These are phyloP conservation scores for Lentithecium fluviatile DNA, from an alignment of 495 filamentous ascomycete species.

Conservation along the genomic window DNA sequence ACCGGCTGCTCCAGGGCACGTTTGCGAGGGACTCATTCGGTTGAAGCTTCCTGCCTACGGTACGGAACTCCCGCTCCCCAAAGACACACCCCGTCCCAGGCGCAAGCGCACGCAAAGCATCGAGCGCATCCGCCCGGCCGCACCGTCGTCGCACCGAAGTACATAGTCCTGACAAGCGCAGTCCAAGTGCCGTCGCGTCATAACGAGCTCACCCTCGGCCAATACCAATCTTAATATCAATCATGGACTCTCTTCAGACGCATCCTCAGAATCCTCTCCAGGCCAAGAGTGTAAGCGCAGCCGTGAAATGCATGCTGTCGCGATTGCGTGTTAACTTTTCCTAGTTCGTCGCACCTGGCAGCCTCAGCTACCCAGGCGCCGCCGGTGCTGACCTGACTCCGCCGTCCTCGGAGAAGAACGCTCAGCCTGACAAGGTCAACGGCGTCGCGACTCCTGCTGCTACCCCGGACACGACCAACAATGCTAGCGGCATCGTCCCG, in stretches of 20 bases:
- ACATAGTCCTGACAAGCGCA: neutral
- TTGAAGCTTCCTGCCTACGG: slow-evolving; percentile 92
- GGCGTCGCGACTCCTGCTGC: slow-evolving; percentile 95
- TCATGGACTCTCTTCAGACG: neutral
- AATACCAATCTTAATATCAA: neutral
- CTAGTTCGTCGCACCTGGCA: slow-evolving; percentile 60
- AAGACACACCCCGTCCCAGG: slow-evolving; percentile 4
- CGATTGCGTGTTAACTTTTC: slow-evolving; percentile 76
- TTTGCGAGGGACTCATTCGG: slow-evolving; percentile 88
- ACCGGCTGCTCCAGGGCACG: slow-evolving; percentile 23
- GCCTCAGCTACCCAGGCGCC: slow-evolving; percentile 78
- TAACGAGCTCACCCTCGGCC: neutral
- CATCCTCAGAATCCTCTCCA: neutral
- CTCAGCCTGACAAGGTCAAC: slow-evolving; percentile 56
- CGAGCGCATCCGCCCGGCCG: slow-evolving; percentile 4
- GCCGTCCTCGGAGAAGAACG: slow-evolving; percentile 65
- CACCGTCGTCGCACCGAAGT: neutral
- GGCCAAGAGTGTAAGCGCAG: neutral
- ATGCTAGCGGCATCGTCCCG: slow-evolving; percentile 89
- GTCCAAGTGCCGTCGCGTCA: neutral
- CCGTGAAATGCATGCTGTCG: slow-evolving; percentile 78
- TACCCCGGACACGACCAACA: slow-evolving; percentile 76
- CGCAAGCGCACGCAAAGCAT: slow-evolving; percentile 19
- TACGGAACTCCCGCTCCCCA: slow-evolving; percentile 51
- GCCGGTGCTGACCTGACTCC: slow-evolving; percentile 79